Percentiles rank a stretch among this genome's conserved stretches.
Conservation (phyloP, 2,329 filamentous ascomycete genomes). For the Arthrobotrys conoides region DNA sequence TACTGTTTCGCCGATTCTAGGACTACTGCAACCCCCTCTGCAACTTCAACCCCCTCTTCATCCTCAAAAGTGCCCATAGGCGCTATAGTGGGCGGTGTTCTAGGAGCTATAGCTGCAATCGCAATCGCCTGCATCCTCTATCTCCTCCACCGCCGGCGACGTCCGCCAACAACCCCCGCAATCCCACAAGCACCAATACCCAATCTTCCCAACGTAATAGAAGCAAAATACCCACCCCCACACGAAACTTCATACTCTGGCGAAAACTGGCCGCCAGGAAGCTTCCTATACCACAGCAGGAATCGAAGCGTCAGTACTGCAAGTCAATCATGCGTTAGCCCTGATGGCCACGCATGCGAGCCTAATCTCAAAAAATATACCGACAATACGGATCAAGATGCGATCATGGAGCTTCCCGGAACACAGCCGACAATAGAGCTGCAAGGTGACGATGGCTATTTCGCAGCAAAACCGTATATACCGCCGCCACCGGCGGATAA, state of each 20-base stretch:
- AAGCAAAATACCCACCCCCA: constrained; percentile 54
- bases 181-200: constrained; percentile 50
- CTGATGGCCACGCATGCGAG: constrained; percentile 19
- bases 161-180: constrained; percentile 34
- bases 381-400: constrained; percentile 12
- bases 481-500: constrained; percentile 28
- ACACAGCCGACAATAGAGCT: constrained; percentile 35
- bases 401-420: constrained; percentile 41
- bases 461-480: constrained; percentile 35
- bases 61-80: constrained; percentile 41
- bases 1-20: constrained; percentile 11
- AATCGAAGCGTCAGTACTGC: constrained; percentile 46
- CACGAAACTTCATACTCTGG: constrained; percentile 51
- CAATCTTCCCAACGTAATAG: constrained; percentile 53
- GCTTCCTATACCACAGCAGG: constrained; percentile 51
- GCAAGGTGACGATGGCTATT: constrained; percentile 52
- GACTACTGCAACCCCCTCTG: constrained; percentile 13
- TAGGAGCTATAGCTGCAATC: constrained; percentile 25
- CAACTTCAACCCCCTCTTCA: constrained; percentile 29
- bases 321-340: constrained; percentile 40
- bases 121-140: constrained; percentile 29
- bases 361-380: constrained; percentile 18
- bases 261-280: constrained; percentile 54
- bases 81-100: constrained; percentile 39
- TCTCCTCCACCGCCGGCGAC: constrained; percentile 20